These are phyloP conservation scores for Microcyclosporella mali DNA, from an alignment of 2,329 filamentous ascomycete genomes.

Conservation along the genomic window DNA sequence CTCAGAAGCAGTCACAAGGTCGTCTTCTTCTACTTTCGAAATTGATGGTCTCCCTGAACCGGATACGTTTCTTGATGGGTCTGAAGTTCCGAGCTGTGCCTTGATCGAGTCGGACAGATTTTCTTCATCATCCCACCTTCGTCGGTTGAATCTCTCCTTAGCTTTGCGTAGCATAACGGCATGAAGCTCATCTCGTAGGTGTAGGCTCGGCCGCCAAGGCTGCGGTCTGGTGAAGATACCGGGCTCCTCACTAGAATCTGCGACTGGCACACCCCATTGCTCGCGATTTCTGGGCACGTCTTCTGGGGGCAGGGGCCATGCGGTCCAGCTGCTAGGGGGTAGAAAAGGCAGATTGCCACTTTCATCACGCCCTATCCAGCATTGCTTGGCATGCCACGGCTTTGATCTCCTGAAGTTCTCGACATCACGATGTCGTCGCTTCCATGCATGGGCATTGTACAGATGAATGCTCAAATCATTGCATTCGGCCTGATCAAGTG, in stretches of 20 bases:
- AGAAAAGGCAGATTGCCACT: slow-evolving; percentile 33
- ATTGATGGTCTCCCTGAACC: neutral
- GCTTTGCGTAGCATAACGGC: slow-evolving; percentile 61
- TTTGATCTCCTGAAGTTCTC: slow-evolving; percentile 4
- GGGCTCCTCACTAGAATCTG: slow-evolving; percentile 8
- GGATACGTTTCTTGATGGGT: too few relatives aligned
- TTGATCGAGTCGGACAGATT: too few relatives aligned
- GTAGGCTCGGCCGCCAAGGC: slow-evolving; percentile 47
- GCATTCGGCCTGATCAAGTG: slow-evolving; percentile 58
- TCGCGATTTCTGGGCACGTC: slow-evolving; percentile 57
- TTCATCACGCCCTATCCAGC: slow-evolving; percentile 33
- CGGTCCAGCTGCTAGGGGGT: slow-evolving; percentile 63
- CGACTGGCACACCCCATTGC: slow-evolving; percentile 36
- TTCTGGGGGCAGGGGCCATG: slow-evolving; percentile 68
- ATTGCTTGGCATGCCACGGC: slow-evolving; percentile 37
- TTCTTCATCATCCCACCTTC: slow-evolving; percentile 1
- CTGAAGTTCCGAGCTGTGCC: too few relatives aligned
- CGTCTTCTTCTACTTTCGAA: neutral
- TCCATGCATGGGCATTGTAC: slow-evolving; percentile 70
- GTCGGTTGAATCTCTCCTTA: slow-evolving; percentile 48
- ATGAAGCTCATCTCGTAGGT: slow-evolving; percentile 64
- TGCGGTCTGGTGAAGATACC: slow-evolving; percentile 14
- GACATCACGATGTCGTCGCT: slow-evolving; percentile 38
- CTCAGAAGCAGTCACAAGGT: neutral
- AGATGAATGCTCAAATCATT: slow-evolving; percentile 69